A percentile compares a stretch with the other conserved stretches of the same genome.
These are phyloP conservation scores for Guyanaporus albipodus DNA, from an alignment of 768 basidiomycete genomes.

Conservation along the genomic window DNA sequence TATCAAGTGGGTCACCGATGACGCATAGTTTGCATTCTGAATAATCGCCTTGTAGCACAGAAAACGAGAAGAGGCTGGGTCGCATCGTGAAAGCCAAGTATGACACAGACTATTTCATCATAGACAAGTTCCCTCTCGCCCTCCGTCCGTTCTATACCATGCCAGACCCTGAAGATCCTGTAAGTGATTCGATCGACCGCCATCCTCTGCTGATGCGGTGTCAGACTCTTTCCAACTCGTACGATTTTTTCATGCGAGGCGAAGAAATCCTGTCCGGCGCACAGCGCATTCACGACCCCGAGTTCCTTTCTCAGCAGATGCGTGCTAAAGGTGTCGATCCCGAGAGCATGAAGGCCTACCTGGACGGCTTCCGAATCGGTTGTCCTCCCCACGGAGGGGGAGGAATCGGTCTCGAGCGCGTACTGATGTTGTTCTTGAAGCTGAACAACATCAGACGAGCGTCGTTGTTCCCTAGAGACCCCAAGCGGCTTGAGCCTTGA, in stretches of 20 bases:
- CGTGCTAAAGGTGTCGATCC: conserved; percentile 84
- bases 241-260: conserved; percentile 99
- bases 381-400: conserved; percentile 97
- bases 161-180: conserved; percentile 91
- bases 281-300: conserved; percentile 93
- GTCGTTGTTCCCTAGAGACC: conserved; percentile 94
- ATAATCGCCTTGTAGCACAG: conserved; percentile 57
- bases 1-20: conserved; percentile 60
- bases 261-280: conserved; percentile 99
- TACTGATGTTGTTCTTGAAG: conserved; percentile 97
- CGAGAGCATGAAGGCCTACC: conserved; percentile 84
- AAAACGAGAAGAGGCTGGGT: conserved; percentile 93
- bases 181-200: conserved; percentile 35
- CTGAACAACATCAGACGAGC: conserved; percentile 93
- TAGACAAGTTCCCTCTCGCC: conserved; percentile 97
- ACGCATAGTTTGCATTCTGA: neutral
- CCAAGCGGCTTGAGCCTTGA: conserved; percentile 88
- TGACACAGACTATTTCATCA: conserved; percentile 97
- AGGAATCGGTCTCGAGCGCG: conserved; percentile 92
- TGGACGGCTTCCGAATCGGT: conserved; percentile 93
- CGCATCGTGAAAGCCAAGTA: conserved; percentile 88
- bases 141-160: conserved; percentile 99
- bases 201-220: neutral
- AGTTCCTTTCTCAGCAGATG: conserved; percentile 82
- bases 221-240: conserved; percentile 92